phyloP scores from a whole-genome alignment of 257 asterid species.

The Plectranthus barbatus region DNA sequence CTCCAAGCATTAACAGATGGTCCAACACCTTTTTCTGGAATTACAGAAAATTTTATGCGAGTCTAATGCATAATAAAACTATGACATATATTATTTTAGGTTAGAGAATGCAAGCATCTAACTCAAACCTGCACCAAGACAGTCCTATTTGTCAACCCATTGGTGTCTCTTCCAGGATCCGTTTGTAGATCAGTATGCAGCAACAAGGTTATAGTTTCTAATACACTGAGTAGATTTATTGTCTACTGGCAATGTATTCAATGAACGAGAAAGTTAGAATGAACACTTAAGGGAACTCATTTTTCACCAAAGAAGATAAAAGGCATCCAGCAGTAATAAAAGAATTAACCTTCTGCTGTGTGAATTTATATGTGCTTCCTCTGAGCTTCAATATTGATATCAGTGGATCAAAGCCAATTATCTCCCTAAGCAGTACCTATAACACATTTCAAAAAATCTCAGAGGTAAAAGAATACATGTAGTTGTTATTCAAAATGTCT shows the following conservation, averaged over 20 bases:
- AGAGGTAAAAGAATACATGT: conserved; percentile 5
- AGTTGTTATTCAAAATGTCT: neutral
- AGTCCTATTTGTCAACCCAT: conserved; percentile 60
- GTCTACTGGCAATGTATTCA: conserved; percentile 69
- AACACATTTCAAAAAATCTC: conserved; percentile 18
- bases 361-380: conserved; percentile 79
- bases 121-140: conserved; percentile 81
- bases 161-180: conserved; percentile 63
- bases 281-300: neutral
- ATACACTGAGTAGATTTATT: conserved; percentile 67
- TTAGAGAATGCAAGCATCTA: neutral
- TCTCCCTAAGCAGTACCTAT: conserved; percentile 90
- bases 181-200: conserved; percentile 57
- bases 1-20: conserved; percentile 86
- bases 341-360: conserved; percentile 83
- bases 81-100: conserved; percentile 2
- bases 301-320: too few species aligned
- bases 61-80: neutral
- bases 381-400: conserved; percentile 72
- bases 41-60: conserved; percentile 8
- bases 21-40: conserved; percentile 74
- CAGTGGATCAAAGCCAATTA: conserved; percentile 77
- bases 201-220: conserved; percentile 80
- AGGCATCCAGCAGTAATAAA: conserved; percentile 5
- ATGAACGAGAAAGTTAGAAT: conserved; percentile 20